These are phyloP conservation scores for Reutealis trisperma DNA, from an alignment of 345 rosid genomes.

Conservation along the genomic window DNA sequence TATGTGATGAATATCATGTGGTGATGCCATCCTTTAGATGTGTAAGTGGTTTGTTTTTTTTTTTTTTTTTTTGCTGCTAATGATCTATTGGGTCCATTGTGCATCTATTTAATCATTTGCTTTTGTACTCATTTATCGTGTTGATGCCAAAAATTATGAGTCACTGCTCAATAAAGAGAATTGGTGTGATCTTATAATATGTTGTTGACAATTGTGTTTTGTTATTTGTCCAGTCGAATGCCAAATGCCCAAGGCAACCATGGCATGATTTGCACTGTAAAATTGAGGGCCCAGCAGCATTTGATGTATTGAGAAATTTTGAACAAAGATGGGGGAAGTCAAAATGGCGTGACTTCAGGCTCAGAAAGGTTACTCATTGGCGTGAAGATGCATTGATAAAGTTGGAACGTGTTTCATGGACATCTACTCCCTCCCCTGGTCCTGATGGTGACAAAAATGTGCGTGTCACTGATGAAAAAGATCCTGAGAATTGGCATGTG, in stretches of 20 bases:
- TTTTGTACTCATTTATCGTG: not conserved
- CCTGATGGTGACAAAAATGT: conserved; percentile 40
- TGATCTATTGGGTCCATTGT: not conserved
- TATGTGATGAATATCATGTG: no score
- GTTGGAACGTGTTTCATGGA: conserved; percentile 61
- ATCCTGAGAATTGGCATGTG: conserved; percentile 69
- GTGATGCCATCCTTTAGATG: no score
- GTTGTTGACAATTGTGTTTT: conserved; percentile 7
- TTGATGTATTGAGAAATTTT: conserved; percentile 61
- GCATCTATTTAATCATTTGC: not conserved
- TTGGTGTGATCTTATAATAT: not conserved
- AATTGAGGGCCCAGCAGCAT: conserved; percentile 76
- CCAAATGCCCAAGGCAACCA: conserved; percentile 67
- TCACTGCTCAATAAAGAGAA: not conserved
- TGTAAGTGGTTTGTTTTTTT: no score
- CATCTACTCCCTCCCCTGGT: conserved; percentile 49
- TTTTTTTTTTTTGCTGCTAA: not conserved
- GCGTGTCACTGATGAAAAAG: conserved; percentile 43
- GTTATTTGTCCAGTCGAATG: conserved; percentile 34
- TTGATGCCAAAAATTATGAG: not conserved
- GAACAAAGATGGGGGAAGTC: conserved; percentile 69
- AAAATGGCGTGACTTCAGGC: conserved; percentile 55
- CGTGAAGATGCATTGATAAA: conserved; percentile 54
- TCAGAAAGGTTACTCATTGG: conserved; percentile 52
- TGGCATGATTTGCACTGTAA: conserved; percentile 84